A percentile compares a stretch with the other conserved stretches of the same genome.
These are phyloP conservation scores for Alternaria triticimaculans DNA, from an alignment of 2,329 filamentous ascomycete genomes.

Conservation along the genomic window DNA sequence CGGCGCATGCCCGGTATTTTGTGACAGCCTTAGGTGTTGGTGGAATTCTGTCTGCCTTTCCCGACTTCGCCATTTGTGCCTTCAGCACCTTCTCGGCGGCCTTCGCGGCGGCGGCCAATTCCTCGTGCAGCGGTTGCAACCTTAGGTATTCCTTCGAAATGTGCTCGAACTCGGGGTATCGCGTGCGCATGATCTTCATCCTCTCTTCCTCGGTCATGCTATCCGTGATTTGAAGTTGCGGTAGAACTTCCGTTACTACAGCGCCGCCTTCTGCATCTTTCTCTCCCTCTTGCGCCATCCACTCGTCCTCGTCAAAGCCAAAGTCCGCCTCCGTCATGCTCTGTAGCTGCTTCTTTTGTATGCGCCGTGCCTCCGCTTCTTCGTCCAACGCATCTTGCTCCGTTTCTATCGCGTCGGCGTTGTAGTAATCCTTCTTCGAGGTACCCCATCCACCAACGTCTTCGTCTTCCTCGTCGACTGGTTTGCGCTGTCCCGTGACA, in stretches of 20 bases:
- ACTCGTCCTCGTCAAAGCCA: conserved; percentile 88
- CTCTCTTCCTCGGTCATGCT: conserved; percentile 79
- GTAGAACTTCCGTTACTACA: conserved; percentile 84
- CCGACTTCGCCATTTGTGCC: conserved; percentile 32
- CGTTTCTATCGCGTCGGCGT: conserved; percentile 78
- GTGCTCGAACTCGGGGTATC: conserved; percentile 92
- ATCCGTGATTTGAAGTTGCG: conserved; percentile 80
- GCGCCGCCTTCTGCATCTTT: conserved; percentile 57
- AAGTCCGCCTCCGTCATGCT: conserved; percentile 93
- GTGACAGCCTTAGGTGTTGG: conserved; percentile 53
- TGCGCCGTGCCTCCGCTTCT: conserved; percentile 83
- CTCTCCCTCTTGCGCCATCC: conserved; percentile 65
- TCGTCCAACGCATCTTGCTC: conserved; percentile 84
- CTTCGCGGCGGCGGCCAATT: conserved; percentile 65
- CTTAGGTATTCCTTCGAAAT: conserved; percentile 79
- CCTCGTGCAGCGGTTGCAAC: conserved; percentile 68
- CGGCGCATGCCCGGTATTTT: conserved; percentile 80
- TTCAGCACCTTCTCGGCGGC: conserved; percentile 58
- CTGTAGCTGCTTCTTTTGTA: conserved; percentile 90
- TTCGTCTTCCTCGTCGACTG: conserved; percentile 62
- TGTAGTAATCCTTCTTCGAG: conserved; percentile 89
- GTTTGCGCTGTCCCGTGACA: conserved; percentile 34
- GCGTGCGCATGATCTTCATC: conserved; percentile 73
- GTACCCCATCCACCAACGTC: conserved; percentile 81
- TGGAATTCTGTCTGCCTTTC: conserved; percentile 8